Conservation (phyloP, 352 stramenopile genomes). For the Pythium oligandrum region DNA sequence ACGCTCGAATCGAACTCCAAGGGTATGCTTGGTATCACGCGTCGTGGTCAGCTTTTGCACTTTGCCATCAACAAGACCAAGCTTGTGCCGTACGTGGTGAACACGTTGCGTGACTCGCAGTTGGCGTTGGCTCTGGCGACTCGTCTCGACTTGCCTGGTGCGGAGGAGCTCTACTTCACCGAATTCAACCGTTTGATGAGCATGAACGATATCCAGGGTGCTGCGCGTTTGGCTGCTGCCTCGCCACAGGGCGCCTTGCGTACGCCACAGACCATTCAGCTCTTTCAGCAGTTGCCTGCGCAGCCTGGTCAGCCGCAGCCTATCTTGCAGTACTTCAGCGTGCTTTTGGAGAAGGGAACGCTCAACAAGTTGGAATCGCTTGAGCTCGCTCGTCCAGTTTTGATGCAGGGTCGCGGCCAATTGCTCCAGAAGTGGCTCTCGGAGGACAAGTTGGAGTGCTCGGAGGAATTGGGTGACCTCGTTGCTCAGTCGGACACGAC, state of each 20-base stretch:
- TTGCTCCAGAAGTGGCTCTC: conserved; percentile 99
- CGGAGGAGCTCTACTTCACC: conserved; percentile 97
- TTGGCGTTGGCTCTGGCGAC: conserved; percentile 95
- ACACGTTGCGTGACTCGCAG: conserved; percentile 95
- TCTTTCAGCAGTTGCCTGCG: conserved; percentile 98
- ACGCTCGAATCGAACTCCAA: conserved; percentile 89
- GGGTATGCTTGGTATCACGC: conserved; percentile 98
- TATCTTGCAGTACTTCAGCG: conserved; percentile 99
- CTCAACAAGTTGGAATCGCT: conserved; percentile 99
- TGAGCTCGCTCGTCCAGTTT: conserved; percentile 96
- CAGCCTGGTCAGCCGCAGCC: conserved; percentile 95
- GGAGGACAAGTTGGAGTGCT: conserved; percentile 98
- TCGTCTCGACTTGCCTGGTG: conserved; percentile 95
- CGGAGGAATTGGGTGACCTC: conserved; percentile 96
- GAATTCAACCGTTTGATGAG: conserved; percentile 96
- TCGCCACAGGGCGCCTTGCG: conserved; percentile 89
- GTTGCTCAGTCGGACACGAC: conserved; percentile 94
- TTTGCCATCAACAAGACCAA: conserved; percentile 97
- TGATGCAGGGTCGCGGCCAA: conserved; percentile 96
- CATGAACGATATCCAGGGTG: conserved; percentile 80
- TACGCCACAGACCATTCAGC: conserved; percentile 97
- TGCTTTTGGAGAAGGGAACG: conserved; percentile 96
- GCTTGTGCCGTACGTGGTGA: conserved; percentile 98
- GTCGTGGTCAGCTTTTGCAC: conserved; percentile 95
- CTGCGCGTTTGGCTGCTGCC: conserved; percentile 88